Base-by-base conservation (phyloP, 2,329 filamentous ascomycete species). In the Fusarium stilboides region DNA sequence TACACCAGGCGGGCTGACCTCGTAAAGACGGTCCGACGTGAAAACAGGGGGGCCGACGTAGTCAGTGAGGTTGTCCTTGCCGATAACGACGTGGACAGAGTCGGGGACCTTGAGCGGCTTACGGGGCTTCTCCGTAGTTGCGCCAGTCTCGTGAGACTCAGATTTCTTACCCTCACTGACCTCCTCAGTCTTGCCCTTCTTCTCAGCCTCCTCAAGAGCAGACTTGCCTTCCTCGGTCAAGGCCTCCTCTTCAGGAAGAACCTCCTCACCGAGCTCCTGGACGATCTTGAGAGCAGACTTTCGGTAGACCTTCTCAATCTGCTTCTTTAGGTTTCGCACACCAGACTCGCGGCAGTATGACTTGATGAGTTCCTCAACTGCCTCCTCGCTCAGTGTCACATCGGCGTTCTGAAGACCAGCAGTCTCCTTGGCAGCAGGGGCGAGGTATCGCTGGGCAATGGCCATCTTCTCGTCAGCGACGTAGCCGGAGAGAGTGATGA, bases 391-490 rank as follows among this genome's bases (percentile, higher is more conserved):
- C 43, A 99, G 85, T n/a, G 85, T 84, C n/a, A 99, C 94, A 76
- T 98, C 92, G 20, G 94, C 95, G 20, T 96, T 88, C 78, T 97
- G 94, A 66, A 99, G 83, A 28, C 96, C 96, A 37, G 94, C 95
- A 61, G 97, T 85, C 68, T 98, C 94, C 81, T 97, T 97, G n/a
- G 97, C 96, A 47, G 94, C 92, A 9, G 96, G 96, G 1, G 93
- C 93, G 26, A 99, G 88, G 77, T 99, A 99, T 70, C 89, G 89
- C 77, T 99, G 92, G 5, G 96, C 96, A 75, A 99, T 99, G 5
- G 96, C 95, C 90, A 97, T 98, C 87, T 99, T 99, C 86, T 99
- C 96, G 70, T 99, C 95, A 1, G 95, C 91, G 51, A 99, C 95
- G 77, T 99, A 99, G 13, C 96, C 96, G 36, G 95, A 98, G 3